Evolutionary conservation across 2,329 filamentous ascomycete species (phyloP), one percentile per base, ranked within the genome.

Genomic region (Helotiales sp.): DNA sequence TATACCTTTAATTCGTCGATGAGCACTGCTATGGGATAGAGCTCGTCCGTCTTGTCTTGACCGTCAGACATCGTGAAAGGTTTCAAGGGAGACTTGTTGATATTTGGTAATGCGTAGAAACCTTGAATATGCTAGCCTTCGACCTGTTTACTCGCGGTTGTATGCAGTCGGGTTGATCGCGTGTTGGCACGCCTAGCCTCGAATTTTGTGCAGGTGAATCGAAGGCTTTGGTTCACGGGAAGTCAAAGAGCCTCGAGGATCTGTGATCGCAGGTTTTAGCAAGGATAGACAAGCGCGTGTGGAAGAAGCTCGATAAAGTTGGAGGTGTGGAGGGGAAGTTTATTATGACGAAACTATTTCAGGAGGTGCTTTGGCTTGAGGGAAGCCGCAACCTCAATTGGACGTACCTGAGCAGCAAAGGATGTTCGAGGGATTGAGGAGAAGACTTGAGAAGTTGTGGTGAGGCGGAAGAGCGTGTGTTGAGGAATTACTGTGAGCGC

Each of bases 1-100:
- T n/a, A 33, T 85, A 96, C 93, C 91, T 97, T 99, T 73, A 99
- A 84, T 85, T 99, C 95, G 77, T 99, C 95, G 78, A 99, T 99
- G 78, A 99, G 88, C 69, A 99, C 95, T 73, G 96, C 95, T 82
- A 99, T 99, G 75, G 95, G 95, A 78, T 98, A 99, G 72, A 99
- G 92, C 87, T 98, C 96, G 80, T 99, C 95, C 77, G 89, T 96
- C 81, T 93, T 87, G 78, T 88, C 90, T 76, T 88, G 84, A 79
- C 88, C 89, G 80, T 97, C 85, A 78, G 85, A 91, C 93, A 98
- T 98, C 76, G 76, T 83, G 84, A 78, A 75, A 71, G 70, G 51
- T 61, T 65, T 62, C 57, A 53, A 64, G 63, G 55, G 59, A 62
- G 38, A 54, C 67, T 60, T 48, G 62, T 62, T 64, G 66, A 69